Evolutionary conservation across 352 stramenopile species (phyloP), one percentile per base, ranked within the genome.

Genomic region (Globisporangium ultimum): DNA sequence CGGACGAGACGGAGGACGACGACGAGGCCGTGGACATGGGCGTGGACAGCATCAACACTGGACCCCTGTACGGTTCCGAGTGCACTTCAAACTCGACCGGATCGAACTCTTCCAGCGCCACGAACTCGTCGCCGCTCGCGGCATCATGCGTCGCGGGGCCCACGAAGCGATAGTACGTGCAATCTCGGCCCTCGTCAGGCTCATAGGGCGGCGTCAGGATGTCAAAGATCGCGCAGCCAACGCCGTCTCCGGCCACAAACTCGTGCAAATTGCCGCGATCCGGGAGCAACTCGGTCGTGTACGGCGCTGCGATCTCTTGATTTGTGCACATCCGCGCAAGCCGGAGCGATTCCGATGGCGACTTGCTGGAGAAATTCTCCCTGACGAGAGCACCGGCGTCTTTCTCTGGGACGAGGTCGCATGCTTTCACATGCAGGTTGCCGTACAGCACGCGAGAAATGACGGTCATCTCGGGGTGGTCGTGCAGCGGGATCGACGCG

Each of bases 201-300:
- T 92, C 78, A 62, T 95, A 95, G 5, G 85, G 85, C n/a, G 85
- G 85, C 20, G 83, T 91, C 51, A 92, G 80, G 55, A 95, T 90
- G 73, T 95, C 85, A 43, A 95, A 83, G 57, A 95, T 88, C 5
- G 85, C 85, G 51, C 85, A 95, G 22, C 85, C 85, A 47, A 84
- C 70, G n/a, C 78, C 71, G 22, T 70, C 68, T 10, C 77, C 83
- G n/a, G 79, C 82, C 17, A 89, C 66, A 28, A 95, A 80, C 58
- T 95, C 72, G 57, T 95, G 85, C 50, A 95, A 58, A 64, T 95
- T 95, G 52, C 81, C 78, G 40, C 61, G 67, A 56, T 87, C 71
- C 3, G 85, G 85, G 41, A 88, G 65, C 68, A 95, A 62, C 55
- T 88, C 80, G 20, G 71, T 87, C 51, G 83, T 93, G 68, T 73